Evolutionary conservation across 2,329 filamentous ascomycete species (phyloP), one percentile per base, ranked within the genome.

Genomic region (Calonectria crousiana): DNA sequence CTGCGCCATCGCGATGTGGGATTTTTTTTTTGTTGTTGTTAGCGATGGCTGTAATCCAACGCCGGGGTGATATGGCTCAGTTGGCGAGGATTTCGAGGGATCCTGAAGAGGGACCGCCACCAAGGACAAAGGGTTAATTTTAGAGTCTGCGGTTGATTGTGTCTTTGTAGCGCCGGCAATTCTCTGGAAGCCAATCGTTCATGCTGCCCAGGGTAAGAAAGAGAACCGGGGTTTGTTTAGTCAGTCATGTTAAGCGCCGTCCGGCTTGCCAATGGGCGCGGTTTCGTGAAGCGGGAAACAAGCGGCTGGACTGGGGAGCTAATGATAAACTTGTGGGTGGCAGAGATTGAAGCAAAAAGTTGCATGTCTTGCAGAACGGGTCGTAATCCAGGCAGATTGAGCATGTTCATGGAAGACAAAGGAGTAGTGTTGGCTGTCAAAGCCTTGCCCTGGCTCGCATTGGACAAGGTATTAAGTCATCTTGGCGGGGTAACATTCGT

Each of bases 201-300:
- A 71, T 74, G 71, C 73, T 71, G 32, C 49, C 23, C 13, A 47
- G 53, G 26, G 38, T 69, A 73, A 71, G 71, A 56, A 71, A 67
- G 30, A 30, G 56, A 67, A 51, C 72, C 53, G 60, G 51, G 26
- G 26, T 30, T 66, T 66, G 71, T 49, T 44, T 69, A n/a, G 56
- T 36, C 16, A 13, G 30, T 32, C 20, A 26, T 65, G 60, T 72
- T 78, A 78, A 78, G 77, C 77, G 77, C 77, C 75, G 56, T n/a
- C 8, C 11, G 20, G 34, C 23, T 18, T 23, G 34, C 32, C 34
- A 26, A 28, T 28, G 32, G 18, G 11, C n/a, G 56, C 56, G 34
- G 6, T 36, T 18, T 41, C 26, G n/a, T 18, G 51, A 26, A 60
- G 56, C 14, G 34, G 20, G 10, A n/a, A 47, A 41, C 34, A 6